phyloP scores from a whole-genome alignment of 1,139 yeast genomes.

The Pichia inconspicua region DNA sequence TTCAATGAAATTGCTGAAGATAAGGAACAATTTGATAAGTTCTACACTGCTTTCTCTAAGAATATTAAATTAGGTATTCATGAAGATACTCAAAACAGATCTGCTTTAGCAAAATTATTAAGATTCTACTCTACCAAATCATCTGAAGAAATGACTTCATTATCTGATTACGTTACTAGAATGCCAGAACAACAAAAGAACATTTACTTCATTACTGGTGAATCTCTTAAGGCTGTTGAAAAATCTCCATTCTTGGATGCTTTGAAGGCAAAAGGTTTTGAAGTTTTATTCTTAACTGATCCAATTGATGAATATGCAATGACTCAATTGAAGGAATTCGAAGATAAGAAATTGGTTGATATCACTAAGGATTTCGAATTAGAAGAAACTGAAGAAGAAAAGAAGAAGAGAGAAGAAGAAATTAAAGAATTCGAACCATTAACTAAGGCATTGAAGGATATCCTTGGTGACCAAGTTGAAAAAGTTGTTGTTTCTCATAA shows the following conservation, averaged over 20 bases:
- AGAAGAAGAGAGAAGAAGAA: conserved; percentile 88
- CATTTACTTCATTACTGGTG: conserved; percentile 99
- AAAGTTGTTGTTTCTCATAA: conserved; percentile 98
- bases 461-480: conserved; percentile 98
- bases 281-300: conserved; percentile 95
- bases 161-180: conserved; percentile 95
- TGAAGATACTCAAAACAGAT: conserved; percentile 98
- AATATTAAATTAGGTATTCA: conserved; percentile 98
- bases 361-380: conserved; percentile 98
- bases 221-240: conserved; percentile 93
- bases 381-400: conserved; percentile 98
- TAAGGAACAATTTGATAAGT: conserved; percentile 95
- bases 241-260: conserved; percentile 99
- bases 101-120: conserved; percentile 88
- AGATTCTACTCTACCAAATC: conserved; percentile 98
- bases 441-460: conserved; percentile 92
- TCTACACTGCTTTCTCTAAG: conserved; percentile 97
- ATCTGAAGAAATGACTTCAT: conserved; percentile 85
- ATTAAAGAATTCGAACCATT: conserved; percentile 86
- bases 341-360: conserved; percentile 97
- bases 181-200: conserved; percentile 99
- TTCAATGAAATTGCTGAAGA: conserved; percentile 99
- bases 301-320: conserved; percentile 99
- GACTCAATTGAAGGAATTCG: conserved; percentile 98
- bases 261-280: conserved; percentile 96